phyloP scores from a whole-genome alignment of 768 basidiomycete species.

The Termitomyces sp. region DNA sequence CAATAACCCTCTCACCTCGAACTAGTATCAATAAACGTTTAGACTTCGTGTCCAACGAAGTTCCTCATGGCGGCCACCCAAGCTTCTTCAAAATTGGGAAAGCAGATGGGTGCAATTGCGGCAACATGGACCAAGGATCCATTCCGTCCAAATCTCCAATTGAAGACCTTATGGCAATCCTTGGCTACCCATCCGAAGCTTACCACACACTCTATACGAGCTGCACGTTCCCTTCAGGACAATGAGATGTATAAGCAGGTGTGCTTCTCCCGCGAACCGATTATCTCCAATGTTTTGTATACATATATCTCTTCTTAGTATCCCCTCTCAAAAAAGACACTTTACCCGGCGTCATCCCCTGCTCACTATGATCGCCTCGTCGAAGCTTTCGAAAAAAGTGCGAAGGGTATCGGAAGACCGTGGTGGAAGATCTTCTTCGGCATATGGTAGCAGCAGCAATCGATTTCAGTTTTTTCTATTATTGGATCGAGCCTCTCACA shows the following conservation, averaged over 20 bases:
- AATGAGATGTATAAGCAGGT: constrained; percentile 59
- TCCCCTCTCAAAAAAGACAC: constrained; percentile 53
- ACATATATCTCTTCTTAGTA: constrained; percentile 39
- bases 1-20: not conserved
- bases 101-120: constrained; percentile 51
- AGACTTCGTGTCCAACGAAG: not conserved
- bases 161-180: constrained; percentile 57
- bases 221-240: constrained; percentile 48
- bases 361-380: constrained; percentile 67
- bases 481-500: not conserved
- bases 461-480: not conserved
- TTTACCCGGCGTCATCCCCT: constrained; percentile 68
- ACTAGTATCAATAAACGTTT: not conserved
- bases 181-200: constrained; percentile 66
- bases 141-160: constrained; percentile 72
- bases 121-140: constrained; percentile 65
- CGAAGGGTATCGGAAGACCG: constrained; percentile 68
- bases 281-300: constrained; percentile 9
- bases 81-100: constrained; percentile 30
- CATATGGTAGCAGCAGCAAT: constrained; percentile 46
- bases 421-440: constrained; percentile 84
- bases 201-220: constrained; percentile 52
- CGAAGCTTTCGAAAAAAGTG: constrained; percentile 71
- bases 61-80: constrained; percentile 16
- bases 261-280: constrained; percentile 28